Conservation (phyloP, 768 basidiomycete genomes). For the Suillus americanus region DNA sequence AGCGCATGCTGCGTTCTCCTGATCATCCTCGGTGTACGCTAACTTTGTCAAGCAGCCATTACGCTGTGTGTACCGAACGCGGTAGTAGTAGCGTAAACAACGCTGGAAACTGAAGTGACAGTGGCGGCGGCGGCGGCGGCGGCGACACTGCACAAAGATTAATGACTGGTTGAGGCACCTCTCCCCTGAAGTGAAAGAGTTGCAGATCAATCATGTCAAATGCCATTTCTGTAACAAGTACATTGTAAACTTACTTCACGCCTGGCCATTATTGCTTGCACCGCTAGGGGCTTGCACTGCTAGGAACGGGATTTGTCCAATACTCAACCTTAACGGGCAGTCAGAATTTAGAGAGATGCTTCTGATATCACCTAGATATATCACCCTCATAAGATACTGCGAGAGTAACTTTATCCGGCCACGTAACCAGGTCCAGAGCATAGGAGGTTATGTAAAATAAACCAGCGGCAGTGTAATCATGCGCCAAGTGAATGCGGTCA, state of each 20-base stretch:
- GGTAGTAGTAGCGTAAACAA: conserved; percentile 18
- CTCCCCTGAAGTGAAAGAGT: conserved; percentile 26
- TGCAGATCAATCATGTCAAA: neutral
- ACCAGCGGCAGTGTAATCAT: conserved; percentile 55
- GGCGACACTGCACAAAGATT: neutral
- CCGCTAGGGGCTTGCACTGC: conserved; percentile 35
- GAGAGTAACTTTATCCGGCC: conserved; percentile 47
- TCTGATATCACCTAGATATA: conserved; percentile 61
- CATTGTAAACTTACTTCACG: conserved; percentile 44
- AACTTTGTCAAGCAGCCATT: conserved; percentile 49
- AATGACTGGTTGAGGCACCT: conserved; percentile 17
- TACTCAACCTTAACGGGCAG: conserved; percentile 52
- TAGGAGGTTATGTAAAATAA: conserved; percentile 61
- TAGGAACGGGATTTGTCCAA: conserved; percentile 50
- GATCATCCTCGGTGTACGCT: conserved; percentile 50
- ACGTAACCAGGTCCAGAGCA: conserved; percentile 58
- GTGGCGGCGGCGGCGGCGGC: conserved; percentile 9
- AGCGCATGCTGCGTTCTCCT: conserved; percentile 39
- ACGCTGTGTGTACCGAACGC: conserved; percentile 44
- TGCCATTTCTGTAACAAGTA: neutral
- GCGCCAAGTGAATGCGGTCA: conserved; percentile 54
- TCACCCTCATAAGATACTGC: conserved; percentile 60
- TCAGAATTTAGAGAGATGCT: conserved; percentile 3
- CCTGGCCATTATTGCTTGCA: conserved; percentile 57
- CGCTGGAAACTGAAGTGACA: conserved; percentile 12